These are phyloP conservation scores for Stachybotrys elegans DNA, from an alignment of 2,329 filamentous ascomycete species.

Conservation along the genomic window DNA sequence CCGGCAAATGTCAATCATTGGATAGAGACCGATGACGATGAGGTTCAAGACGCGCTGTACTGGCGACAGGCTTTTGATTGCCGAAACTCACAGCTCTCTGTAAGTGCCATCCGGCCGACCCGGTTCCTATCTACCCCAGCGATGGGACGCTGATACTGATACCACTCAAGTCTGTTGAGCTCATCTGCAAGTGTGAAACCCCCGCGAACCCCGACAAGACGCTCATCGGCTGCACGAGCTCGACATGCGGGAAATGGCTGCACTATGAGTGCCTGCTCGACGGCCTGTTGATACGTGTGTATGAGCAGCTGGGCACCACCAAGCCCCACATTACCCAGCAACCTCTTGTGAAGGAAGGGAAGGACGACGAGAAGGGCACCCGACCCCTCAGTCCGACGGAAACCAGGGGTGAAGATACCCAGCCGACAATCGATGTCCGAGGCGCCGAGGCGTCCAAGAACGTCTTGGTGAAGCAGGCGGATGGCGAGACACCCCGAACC, in stretches of 20 bases:
- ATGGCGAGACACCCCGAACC: slow-evolving; percentile 22
- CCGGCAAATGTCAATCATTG: slow-evolving; percentile 59
- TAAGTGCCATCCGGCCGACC: slow-evolving; percentile 27
- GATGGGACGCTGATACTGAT: slow-evolving; percentile 14
- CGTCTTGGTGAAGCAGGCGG: slow-evolving; percentile 29
- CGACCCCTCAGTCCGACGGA: slow-evolving; percentile 49
- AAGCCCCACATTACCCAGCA: slow-evolving; percentile 40
- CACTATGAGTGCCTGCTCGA: slow-evolving; percentile 59
- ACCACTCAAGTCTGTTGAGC: slow-evolving; percentile 41
- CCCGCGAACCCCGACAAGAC: slow-evolving; percentile 59
- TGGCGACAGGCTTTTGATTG: slow-evolving; percentile 62
- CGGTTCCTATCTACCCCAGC: not conserved
- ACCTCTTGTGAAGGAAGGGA: slow-evolving; percentile 33
- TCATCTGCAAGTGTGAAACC: slow-evolving; percentile 53
- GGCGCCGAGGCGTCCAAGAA: slow-evolving; percentile 36
- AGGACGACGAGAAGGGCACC: slow-evolving; percentile 22
- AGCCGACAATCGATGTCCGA: slow-evolving; percentile 50
- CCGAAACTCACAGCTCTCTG: slow-evolving; percentile 52
- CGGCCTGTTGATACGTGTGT: slow-evolving; percentile 46
- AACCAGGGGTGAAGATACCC: slow-evolving; percentile 42
- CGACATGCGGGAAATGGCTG: slow-evolving; percentile 55
- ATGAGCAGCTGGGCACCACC: slow-evolving; percentile 42
- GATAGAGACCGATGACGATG: slow-evolving; percentile 64
- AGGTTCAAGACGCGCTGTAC: slow-evolving; percentile 54
- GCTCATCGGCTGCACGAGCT: slow-evolving; percentile 52